Evolutionary conservation across 108 stramenopile species (phyloP).

Genomic region (Epithemia pelagica): DNA sequence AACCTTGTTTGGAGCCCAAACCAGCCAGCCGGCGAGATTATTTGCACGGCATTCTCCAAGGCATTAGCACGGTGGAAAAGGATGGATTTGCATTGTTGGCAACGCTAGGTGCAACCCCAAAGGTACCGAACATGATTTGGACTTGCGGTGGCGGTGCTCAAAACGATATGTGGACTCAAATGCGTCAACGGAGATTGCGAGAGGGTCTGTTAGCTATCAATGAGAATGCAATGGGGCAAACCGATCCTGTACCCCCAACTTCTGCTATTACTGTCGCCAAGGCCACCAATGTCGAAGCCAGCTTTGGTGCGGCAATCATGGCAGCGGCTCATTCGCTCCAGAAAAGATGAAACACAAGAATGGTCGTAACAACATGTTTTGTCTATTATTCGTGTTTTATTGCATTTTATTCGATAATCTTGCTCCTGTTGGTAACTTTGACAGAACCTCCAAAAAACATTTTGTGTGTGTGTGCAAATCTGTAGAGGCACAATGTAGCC

Average conservation of each 20-base stretch:
- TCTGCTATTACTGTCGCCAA: constrained; percentile 25
- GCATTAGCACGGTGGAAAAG: constrained; percentile 69
- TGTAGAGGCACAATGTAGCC: no score
- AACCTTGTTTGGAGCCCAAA: constrained; percentile 62
- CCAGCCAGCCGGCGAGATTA: constrained; percentile 60
- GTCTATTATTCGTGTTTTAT: neutral
- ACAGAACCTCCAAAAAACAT: no score
- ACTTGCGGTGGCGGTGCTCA: constrained; percentile 86
- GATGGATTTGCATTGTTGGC: constrained; percentile 69
- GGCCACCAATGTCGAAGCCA: constrained; percentile 80
- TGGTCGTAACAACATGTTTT: neutral
- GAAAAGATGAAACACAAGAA: neutral
- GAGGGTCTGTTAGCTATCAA: constrained; percentile 18
- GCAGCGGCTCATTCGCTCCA: constrained; percentile 40
- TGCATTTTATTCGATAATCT: no score
- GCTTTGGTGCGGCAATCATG: constrained; percentile 86
- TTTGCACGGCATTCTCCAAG: constrained; percentile 73
- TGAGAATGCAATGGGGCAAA: constrained; percentile 20
- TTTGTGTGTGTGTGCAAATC: no score
- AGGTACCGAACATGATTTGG: constrained; percentile 38
- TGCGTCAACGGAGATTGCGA: constrained; percentile 64
- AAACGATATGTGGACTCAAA: constrained; percentile 72
- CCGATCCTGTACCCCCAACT: neutral
- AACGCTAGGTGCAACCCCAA: constrained; percentile 76
- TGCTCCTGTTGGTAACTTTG: no score